A percentile compares a stretch with the other conserved stretches of the same genome.
phyloP scores from a whole-genome alignment of 1,284 basidiomycete species.

The Malassezia psittaci region DNA sequence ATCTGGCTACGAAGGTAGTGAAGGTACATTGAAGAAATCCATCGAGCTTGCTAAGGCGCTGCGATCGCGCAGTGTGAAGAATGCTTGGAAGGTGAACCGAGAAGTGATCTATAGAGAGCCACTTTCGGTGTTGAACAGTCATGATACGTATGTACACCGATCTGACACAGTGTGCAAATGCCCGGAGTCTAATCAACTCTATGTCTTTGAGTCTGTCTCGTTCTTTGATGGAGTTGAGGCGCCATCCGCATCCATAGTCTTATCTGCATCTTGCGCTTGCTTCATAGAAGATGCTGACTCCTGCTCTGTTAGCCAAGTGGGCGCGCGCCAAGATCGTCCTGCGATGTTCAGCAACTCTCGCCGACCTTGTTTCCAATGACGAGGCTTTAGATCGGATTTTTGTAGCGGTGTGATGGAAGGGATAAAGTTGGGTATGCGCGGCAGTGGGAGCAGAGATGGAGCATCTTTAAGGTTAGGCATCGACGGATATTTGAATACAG shows the following conservation, averaged over 20 bases:
- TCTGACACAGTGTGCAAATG: background rate
- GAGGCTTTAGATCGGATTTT: slow-evolving; percentile 11
- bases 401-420: slow-evolving; percentile 22
- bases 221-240: background rate
- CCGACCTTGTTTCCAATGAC: slow-evolving; percentile 24
- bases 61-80: slow-evolving; percentile 48
- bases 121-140: slow-evolving; percentile 17
- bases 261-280: background rate
- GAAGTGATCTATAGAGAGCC: slow-evolving; percentile 29
- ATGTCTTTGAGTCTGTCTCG: background rate
- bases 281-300: background rate
- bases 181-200: background rate
- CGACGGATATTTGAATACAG: slow-evolving; percentile 30
- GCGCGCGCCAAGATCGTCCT: slow-evolving; percentile 31
- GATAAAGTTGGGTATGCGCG: slow-evolving; percentile 25
- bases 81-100: slow-evolving; percentile 54
- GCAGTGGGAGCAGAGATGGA: slow-evolving; percentile 27
- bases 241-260: background rate
- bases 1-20: slow-evolving; percentile 50
- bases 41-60: slow-evolving; percentile 49
- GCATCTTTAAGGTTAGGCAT: slow-evolving; percentile 22
- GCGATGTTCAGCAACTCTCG: slow-evolving; percentile 35
- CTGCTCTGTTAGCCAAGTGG: slow-evolving; percentile 27
- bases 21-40: slow-evolving; percentile 55
- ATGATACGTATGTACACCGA: background rate